Evolutionary conservation across 2,329 filamentous ascomycete genomes (phyloP).

Genomic region (Decorospora gaudefroyi): DNA sequence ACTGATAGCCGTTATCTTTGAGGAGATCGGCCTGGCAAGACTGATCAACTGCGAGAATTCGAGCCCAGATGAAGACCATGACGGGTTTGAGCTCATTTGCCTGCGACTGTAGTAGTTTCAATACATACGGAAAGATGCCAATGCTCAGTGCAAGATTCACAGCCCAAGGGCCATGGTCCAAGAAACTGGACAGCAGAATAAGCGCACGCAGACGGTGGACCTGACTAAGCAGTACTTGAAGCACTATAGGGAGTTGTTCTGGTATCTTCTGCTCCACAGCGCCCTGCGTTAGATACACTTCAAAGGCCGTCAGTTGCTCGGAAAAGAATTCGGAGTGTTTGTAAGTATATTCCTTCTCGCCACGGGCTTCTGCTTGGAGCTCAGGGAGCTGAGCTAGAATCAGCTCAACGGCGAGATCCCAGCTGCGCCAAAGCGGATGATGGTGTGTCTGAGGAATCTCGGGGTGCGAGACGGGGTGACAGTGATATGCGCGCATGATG

Average conservation of each 20-base stretch:
- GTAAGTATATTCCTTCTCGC: conserved; percentile 81
- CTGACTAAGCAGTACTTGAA: conserved; percentile 94
- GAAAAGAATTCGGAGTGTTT: conserved; percentile 95
- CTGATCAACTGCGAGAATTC: conserved; percentile 91
- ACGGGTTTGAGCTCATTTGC: conserved; percentile 94
- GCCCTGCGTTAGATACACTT: conserved; percentile 86
- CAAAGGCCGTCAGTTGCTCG: conserved; percentile 94
- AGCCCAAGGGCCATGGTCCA: conserved; percentile 96
- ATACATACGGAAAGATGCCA: conserved; percentile 97
- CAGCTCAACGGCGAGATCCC: conserved; percentile 96
- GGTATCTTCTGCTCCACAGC: conserved; percentile 84
- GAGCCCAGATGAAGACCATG: conserved; percentile 99
- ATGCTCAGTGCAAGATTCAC: conserved; percentile 98
- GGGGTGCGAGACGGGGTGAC: conserved; percentile 89
- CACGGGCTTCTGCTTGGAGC: conserved; percentile 75
- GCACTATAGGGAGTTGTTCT: conserved; percentile 92
- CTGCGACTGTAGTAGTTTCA: conserved; percentile 93
- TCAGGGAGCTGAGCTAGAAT: conserved; percentile 86
- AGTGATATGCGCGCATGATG: conserved; percentile 95
- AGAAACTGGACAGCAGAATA: conserved; percentile 87
- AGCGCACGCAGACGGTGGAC: conserved; percentile 89
- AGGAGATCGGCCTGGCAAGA: conserved; percentile 91
- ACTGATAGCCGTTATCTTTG: conserved; percentile 96
- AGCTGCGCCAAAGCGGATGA: conserved; percentile 94
- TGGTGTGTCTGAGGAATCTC: conserved; percentile 92